Conservation (phyloP, 257 asterid genomes). For the Gentiana dahurica region DNA sequence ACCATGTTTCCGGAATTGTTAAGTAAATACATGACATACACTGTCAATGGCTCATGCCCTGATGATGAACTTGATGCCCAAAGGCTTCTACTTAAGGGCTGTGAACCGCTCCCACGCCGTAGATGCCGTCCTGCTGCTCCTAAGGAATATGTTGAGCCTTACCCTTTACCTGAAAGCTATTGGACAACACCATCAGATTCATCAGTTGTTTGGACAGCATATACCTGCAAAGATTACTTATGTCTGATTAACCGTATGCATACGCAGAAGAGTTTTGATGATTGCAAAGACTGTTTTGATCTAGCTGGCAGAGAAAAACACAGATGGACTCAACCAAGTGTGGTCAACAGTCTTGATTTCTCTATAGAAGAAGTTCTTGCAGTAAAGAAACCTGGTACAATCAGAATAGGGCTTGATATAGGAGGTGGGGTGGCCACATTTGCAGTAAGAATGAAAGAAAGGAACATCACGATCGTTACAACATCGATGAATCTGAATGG, state of each 20-base stretch:
- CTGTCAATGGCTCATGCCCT: conserved; percentile 52
- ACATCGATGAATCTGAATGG: conserved; percentile 59
- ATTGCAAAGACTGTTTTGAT: conserved; percentile 62
- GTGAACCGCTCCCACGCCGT: conserved; percentile 69
- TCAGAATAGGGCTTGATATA: conserved; percentile 60
- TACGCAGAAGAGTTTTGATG: conserved; percentile 43
- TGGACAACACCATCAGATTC: conserved; percentile 57
- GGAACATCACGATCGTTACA: conserved; percentile 47
- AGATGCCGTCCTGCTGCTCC: conserved; percentile 55
- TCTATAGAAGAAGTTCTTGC: conserved; percentile 54
- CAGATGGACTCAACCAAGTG: conserved; percentile 28
- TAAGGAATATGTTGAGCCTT: conserved; percentile 27
- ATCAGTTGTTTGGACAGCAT: conserved; percentile 54
- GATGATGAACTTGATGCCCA: conserved; percentile 54
- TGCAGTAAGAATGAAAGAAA: conserved; percentile 64
- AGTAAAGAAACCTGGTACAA: conserved; percentile 30
- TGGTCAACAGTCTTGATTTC: conserved; percentile 31
- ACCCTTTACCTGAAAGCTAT: conserved; percentile 40
- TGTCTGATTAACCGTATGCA: conserved; percentile 37
- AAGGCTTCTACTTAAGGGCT: conserved; percentile 52
- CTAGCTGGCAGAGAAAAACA: conserved; percentile 38
- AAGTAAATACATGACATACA: conserved; percentile 40
- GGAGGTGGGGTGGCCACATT: conserved; percentile 79
- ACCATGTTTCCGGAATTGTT: conserved; percentile 24
- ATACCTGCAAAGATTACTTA: conserved; percentile 40